Evolutionary conservation across 1,284 basidiomycete species (phyloP).

Genomic region (Sanghuangporus weigelae): DNA sequence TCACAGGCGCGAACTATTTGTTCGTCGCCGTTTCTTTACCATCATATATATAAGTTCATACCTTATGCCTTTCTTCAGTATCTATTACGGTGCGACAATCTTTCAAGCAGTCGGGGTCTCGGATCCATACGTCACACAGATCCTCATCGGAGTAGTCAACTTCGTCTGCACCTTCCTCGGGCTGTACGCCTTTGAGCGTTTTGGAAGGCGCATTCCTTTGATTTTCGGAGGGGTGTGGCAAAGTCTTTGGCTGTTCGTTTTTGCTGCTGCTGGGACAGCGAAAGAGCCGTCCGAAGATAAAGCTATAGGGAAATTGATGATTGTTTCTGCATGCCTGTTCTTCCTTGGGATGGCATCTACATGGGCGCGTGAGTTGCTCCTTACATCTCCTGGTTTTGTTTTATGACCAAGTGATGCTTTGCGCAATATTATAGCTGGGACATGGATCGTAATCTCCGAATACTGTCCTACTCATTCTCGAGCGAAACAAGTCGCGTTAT

Average conservation of each 20-base stretch:
- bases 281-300: conserved; percentile 46
- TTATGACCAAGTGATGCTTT: neutral
- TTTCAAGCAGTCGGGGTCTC: conserved; percentile 64
- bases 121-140: conserved; percentile 68
- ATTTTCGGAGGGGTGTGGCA: conserved; percentile 74
- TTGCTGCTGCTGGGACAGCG: conserved; percentile 69
- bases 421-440: conserved; percentile 32
- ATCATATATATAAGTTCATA: conserved; percentile 18
- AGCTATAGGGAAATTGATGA: conserved; percentile 61
- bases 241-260: conserved; percentile 73
- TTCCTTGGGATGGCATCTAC: conserved; percentile 76
- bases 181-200: conserved; percentile 9
- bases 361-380: conserved; percentile 49
- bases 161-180: conserved; percentile 57
- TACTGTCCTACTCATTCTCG: conserved; percentile 72
- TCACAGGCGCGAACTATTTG: conserved; percentile 57
- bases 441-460: conserved; percentile 76
- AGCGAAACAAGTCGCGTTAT: conserved; percentile 73
- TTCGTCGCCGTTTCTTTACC: conserved; percentile 10
- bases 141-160: conserved; percentile 69
- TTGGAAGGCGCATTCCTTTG: conserved; percentile 53
- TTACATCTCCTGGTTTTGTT: neutral
- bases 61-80: conserved; percentile 45
- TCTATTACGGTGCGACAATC: conserved; percentile 69
- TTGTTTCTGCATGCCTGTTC: conserved; percentile 74